phyloP scores from a whole-genome alignment of 169 alveolate species.

The Plasmodium billcollinsi region DNA sequence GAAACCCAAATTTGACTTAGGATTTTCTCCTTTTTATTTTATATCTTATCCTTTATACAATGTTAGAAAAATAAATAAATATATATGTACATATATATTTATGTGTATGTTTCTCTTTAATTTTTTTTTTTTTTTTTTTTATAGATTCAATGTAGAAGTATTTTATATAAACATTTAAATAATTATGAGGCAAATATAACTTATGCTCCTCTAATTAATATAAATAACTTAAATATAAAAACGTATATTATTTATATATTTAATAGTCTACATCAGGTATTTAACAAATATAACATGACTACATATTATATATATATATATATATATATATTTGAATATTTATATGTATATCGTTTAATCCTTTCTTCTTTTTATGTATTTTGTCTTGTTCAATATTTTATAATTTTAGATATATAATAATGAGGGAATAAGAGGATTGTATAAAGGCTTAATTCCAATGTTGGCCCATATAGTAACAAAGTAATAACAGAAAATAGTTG shows the following conservation, averaged over 20 bases:
- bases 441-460: slow-evolving; percentile 72
- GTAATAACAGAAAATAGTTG: neutral
- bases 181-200: slow-evolving; percentile 4
- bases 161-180: slow-evolving; percentile 42
- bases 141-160: slow-evolving; percentile 71
- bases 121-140: neutral
- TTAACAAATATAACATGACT: neutral
- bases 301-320: neutral
- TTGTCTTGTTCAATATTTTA: neutral
- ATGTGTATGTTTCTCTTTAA: neutral
- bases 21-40: slow-evolving; percentile 67
- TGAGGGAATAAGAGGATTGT: slow-evolving; percentile 68
- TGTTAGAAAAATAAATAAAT: slow-evolving; percentile 13
- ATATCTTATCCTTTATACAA: slow-evolving; percentile 63
- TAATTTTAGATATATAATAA: slow-evolving; percentile 38
- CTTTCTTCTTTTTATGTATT: neutral
- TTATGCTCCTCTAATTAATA: slow-evolving; percentile 19
- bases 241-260: slow-evolving; percentile 43
- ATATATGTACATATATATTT: neutral
- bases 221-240: slow-evolving; percentile 52
- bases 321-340: neutral
- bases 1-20: slow-evolving; percentile 66
- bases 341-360: neutral
- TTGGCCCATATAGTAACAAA: slow-evolving; percentile 58
- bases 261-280: slow-evolving; percentile 54